Percentiles rank a stretch among this genome's conserved stretches.
phyloP scores from a whole-genome alignment of 2,329 filamentous ascomycete genomes.

The Boeremia exigua region DNA sequence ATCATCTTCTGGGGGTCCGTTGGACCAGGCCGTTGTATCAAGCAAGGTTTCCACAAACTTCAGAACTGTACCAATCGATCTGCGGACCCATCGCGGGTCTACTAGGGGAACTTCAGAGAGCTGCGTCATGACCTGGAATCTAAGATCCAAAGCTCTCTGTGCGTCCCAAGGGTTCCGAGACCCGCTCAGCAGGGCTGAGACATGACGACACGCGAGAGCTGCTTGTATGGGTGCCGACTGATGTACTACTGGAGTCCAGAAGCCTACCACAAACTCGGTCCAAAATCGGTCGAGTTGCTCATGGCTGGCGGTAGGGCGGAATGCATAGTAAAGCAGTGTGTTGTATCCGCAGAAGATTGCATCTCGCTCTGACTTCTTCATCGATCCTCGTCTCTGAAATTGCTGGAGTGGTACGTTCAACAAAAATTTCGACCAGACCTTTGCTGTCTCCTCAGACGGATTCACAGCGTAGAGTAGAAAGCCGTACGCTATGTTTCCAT shows the following conservation, averaged over 20 bases:
- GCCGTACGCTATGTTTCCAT: conserved; percentile 86
- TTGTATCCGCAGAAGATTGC: conserved; percentile 74
- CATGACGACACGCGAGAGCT: conserved; percentile 62
- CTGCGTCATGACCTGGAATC: conserved; percentile 52
- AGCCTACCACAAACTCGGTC: conserved; percentile 72
- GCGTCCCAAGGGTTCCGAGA: conserved; percentile 72
- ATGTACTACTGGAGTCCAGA: conserved; percentile 57
- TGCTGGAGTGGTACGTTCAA: conserved; percentile 36
- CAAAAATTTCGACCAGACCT: conserved; percentile 48
- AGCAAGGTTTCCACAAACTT: conserved; percentile 62
- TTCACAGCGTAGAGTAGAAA: conserved; percentile 78
- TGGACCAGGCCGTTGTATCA: conserved; percentile 56
- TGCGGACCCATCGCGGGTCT: conserved; percentile 86
- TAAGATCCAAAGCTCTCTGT: conserved; percentile 68
- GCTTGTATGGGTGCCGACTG: conserved; percentile 30
- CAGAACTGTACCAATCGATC: conserved; percentile 72
- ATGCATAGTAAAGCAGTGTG: conserved; percentile 53
- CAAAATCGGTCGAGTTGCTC: conserved; percentile 77
- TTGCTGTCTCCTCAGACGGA: conserved; percentile 64
- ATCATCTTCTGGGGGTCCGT: conserved; percentile 44
- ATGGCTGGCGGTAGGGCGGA: conserved; percentile 72
- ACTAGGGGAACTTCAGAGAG: conserved; percentile 82
- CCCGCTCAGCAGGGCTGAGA: conserved; percentile 73
- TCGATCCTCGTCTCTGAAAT: conserved; percentile 58
- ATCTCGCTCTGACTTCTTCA: conserved; percentile 67